These are phyloP conservation scores for Scutellaria galericulata DNA, from an alignment of 257 asterid species.

Conservation along the genomic window DNA sequence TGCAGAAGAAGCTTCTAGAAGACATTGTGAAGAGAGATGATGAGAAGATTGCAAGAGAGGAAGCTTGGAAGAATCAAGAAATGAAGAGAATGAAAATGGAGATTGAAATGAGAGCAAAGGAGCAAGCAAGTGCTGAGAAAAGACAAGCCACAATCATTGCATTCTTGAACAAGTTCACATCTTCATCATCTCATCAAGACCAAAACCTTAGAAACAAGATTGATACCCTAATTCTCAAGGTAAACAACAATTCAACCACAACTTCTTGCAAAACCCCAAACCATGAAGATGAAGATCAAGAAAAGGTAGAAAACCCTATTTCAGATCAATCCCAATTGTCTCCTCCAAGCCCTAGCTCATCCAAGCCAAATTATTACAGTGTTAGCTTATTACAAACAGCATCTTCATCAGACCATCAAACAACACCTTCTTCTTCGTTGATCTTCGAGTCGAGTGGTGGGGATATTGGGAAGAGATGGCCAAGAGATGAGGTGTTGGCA, in stretches of 20 bases:
- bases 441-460: neutral
- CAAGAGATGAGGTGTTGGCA: constrained; percentile 77
- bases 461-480: constrained; percentile 69
- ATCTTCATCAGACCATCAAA: no score
- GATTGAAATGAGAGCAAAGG: constrained; percentile 53
- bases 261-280: neutral
- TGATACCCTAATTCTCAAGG: neutral
- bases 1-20: constrained; percentile 60
- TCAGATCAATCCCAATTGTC: neutral
- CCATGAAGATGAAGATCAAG: neutral
- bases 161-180: constrained; percentile 54
- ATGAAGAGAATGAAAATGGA: constrained; percentile 49
- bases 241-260: neutral
- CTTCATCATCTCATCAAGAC: constrained; percentile 25
- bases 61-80: constrained; percentile 63
- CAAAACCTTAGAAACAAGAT: constrained; percentile 29
- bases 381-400: no score
- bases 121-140: constrained; percentile 52
- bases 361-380: constrained; percentile 1
- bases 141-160: constrained; percentile 59
- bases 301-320: constrained; percentile 26
- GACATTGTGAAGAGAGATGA: constrained; percentile 61
- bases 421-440: no score
- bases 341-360: neutral
- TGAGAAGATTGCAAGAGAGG: constrained; percentile 58